A percentile compares a stretch with the other conserved stretches of the same genome.
These are phyloP conservation scores for Monascus purpureus DNA, from an alignment of 495 filamentous ascomycete genomes.

Conservation along the genomic window DNA sequence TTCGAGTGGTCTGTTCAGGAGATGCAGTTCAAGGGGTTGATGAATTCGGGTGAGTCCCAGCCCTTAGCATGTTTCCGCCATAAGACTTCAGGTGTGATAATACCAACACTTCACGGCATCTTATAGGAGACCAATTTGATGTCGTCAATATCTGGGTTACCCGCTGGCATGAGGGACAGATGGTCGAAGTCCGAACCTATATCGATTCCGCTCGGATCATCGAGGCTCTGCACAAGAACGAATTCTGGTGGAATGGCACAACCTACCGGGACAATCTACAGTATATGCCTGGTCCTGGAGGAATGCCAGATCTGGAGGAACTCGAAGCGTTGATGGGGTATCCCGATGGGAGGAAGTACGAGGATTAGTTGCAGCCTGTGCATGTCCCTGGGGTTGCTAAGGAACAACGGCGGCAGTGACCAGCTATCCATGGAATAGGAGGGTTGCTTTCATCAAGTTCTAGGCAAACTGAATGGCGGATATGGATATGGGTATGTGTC, in stretches of 20 bases:
- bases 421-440: too few species aligned
- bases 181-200: slow-evolving; percentile 24
- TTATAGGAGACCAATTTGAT: slow-evolving; percentile 16
- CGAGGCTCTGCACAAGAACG: slow-evolving; percentile 20
- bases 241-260: slow-evolving; percentile 24
- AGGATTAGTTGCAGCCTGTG: slow-evolving; percentile 1
- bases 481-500: too few species aligned
- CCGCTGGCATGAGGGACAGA: slow-evolving; percentile 18
- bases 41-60: slow-evolving; percentile 22
- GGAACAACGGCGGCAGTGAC: too few species aligned
- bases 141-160: slow-evolving; percentile 27
- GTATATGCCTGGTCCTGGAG: slow-evolving; percentile 24
- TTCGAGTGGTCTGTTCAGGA: slow-evolving; percentile 22
- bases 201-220: slow-evolving; percentile 17
- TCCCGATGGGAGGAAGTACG: slow-evolving; percentile 17
- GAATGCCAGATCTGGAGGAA: slow-evolving; percentile 20
- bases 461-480: too few species aligned
- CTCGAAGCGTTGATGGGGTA: slow-evolving; percentile 16
- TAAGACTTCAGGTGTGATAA: neutral
- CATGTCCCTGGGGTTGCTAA: too few species aligned
- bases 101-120: neutral
- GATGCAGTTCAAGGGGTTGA: slow-evolving; percentile 18
- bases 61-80: too few species aligned
- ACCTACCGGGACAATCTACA: slow-evolving; percentile 14
- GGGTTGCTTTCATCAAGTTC: too few species aligned